Base-by-base conservation (phyloP, 2,329 filamentous ascomycete species). In the Aspergillus intermedius region DNA sequence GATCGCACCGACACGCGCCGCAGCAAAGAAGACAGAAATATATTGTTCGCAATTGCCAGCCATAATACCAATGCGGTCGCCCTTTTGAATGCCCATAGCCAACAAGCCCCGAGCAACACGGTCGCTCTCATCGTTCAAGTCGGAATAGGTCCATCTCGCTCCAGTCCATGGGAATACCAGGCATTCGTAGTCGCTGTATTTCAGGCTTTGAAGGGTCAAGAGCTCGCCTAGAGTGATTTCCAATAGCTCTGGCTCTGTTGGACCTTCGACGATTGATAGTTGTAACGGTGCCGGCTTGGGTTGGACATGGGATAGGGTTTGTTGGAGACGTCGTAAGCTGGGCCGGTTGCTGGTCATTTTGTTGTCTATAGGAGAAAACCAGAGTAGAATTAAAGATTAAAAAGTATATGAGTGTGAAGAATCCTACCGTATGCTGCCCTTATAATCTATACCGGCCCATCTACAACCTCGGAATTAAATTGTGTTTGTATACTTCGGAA, bases 111-210 rank as follows among this genome's bases (percentile, higher is more conserved):
- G 81, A 5, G 83, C 82, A 41, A 87, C 67, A 47, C 77, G 72
- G 41, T 78, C 76, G 57, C 78, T 81, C 67, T 84, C 79, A 49
- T 80, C 34, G 58, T 82, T 80, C 46, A 87, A 71, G 51, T 84
- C 75, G 52, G 79, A 76, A 67, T 86, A 87, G 0, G 83, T 85
- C 86, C 86, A 90, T 59, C 87, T 75, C 3, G 84, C 79, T 1
- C 82, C 82, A 0, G 86, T 89, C 86, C 86, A 90, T 0, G 86
- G 84, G 45, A 87, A 85, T 21, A 90, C 77, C 39, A 91, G 68
- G 51, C 81, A 86, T 63, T 90, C 86, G 47, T 79, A 76, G 45
- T 78, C 74, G 21, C 81, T 79, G 64, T 86, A 82, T 43, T 81
- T 76, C 44, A 81, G 75, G 41, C 79, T 83, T 68, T 91, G 87